Conservation (phyloP, 257 asterid genomes). For the Sherardia arvensis region DNA sequence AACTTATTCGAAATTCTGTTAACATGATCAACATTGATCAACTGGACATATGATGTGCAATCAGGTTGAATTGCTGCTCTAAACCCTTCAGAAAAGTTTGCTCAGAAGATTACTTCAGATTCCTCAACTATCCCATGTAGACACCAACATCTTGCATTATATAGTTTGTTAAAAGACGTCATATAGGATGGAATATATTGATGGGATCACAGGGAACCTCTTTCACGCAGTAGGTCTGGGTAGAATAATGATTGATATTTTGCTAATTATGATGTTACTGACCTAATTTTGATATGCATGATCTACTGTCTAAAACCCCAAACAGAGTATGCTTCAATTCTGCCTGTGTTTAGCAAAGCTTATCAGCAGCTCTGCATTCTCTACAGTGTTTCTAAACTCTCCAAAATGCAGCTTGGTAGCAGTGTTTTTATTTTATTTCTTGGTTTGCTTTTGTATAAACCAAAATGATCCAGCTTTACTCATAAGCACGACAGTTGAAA, state of each 20-base stretch:
- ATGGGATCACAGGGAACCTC: background rate
- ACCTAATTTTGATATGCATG: background rate
- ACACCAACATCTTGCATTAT: background rate
- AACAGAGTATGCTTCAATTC: too few relatives aligned
- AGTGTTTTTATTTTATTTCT: too few relatives aligned
- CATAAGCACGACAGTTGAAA: too few relatives aligned
- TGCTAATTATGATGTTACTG: too few relatives aligned
- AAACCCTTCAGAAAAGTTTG: background rate
- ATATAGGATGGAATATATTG: background rate
- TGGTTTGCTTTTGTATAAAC: too few relatives aligned
- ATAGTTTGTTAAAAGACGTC: background rate
- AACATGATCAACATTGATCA: slow-evolving; percentile 48
- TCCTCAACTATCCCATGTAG: background rate
- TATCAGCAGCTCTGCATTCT: too few relatives aligned
- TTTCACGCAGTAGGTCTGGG: background rate
- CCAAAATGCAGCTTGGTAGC: too few relatives aligned
- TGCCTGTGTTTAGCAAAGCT: too few relatives aligned
- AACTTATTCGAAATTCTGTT: slow-evolving; percentile 54
- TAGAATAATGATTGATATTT: background rate
- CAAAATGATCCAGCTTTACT: too few relatives aligned
- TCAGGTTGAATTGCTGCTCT: background rate
- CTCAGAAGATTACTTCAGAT: background rate
- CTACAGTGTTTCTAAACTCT: too few relatives aligned
- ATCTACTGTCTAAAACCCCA: background rate
- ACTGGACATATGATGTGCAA: slow-evolving; percentile 55